These are phyloP conservation scores for Parachlorella kessleri DNA, from an alignment of 139 green algal genomes.

Conservation along the genomic window DNA sequence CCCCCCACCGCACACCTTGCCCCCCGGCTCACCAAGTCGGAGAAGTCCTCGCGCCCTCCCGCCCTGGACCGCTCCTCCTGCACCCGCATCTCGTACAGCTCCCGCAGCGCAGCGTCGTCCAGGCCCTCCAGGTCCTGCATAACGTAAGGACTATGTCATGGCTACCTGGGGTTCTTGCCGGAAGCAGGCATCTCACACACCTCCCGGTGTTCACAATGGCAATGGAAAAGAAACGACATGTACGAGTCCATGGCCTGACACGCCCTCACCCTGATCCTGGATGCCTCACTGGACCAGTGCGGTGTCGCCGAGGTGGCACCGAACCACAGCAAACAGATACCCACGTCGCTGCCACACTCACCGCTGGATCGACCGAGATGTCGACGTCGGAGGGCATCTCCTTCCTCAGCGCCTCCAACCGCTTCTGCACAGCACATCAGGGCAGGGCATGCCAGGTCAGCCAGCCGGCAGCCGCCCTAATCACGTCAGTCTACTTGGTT, in stretches of 20 bases:
- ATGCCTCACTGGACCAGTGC: no score
- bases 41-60: conserved; percentile 88
- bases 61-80: conserved; percentile 49
- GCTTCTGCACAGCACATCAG: conserved; percentile 26
- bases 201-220: no score
- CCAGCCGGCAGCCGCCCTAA: no score
- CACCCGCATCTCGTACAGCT: conserved; percentile 64
- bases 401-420: conserved; percentile 44
- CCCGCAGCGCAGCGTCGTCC: conserved; percentile 68
- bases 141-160: no score
- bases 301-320: no score
- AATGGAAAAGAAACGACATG: background rate
- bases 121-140: conserved; percentile 89
- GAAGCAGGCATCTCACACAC: background rate
- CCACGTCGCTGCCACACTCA: conserved; percentile 5
- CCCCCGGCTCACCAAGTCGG: conserved; percentile 75
- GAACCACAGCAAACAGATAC: no score
- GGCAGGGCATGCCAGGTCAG: background rate
- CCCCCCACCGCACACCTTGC: no score
- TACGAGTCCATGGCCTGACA: background rate
- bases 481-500: no score
- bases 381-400: conserved; percentile 73
- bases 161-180: no score
- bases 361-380: conserved; percentile 81
- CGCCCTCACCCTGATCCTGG: no score